A percentile compares a stretch with the other conserved stretches of the same genome.
These are phyloP conservation scores for Byssochlamys sp. DNA, from an alignment of 2,329 filamentous ascomycete species.

Conservation along the genomic window DNA sequence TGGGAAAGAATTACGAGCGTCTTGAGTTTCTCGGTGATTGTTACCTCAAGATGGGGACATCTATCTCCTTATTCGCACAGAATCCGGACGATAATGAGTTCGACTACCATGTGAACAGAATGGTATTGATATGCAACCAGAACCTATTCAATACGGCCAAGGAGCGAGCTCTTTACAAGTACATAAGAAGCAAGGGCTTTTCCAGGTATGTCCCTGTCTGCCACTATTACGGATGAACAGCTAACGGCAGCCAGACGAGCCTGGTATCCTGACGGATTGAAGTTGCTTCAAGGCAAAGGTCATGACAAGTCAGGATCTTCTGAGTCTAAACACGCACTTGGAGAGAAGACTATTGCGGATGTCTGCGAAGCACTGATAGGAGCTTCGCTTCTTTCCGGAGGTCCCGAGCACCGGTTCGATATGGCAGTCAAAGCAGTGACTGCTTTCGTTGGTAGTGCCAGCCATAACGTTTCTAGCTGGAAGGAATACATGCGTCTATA, in stretches of 20 bases:
- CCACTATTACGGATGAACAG: neutral
- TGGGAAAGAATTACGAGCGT: constrained; percentile 91
- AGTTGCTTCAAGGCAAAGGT: constrained; percentile 62
- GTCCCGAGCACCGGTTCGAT: constrained; percentile 44
- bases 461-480: constrained; percentile 62
- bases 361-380: constrained; percentile 92
- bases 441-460: constrained; percentile 54
- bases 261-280: constrained; percentile 81
- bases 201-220: constrained; percentile 44
- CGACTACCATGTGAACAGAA: constrained; percentile 79
- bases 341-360: constrained; percentile 85
- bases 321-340: constrained; percentile 53
- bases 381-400: constrained; percentile 57
- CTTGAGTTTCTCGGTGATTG: constrained; percentile 88
- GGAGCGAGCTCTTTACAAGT: constrained; percentile 57
- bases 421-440: constrained; percentile 51
- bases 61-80: constrained; percentile 70
- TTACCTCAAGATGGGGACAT: constrained; percentile 91
- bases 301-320: constrained; percentile 38
- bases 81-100: constrained; percentile 73
- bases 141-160: constrained; percentile 74
- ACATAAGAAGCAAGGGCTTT: constrained; percentile 74
- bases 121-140: constrained; percentile 82
- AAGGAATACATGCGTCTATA: constrained; percentile 65
- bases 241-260: constrained; percentile 43